Evolutionary conservation across 495 filamentous ascomycete species (phyloP).

Genomic region (Penicillium macrosclerotiorum): DNA sequence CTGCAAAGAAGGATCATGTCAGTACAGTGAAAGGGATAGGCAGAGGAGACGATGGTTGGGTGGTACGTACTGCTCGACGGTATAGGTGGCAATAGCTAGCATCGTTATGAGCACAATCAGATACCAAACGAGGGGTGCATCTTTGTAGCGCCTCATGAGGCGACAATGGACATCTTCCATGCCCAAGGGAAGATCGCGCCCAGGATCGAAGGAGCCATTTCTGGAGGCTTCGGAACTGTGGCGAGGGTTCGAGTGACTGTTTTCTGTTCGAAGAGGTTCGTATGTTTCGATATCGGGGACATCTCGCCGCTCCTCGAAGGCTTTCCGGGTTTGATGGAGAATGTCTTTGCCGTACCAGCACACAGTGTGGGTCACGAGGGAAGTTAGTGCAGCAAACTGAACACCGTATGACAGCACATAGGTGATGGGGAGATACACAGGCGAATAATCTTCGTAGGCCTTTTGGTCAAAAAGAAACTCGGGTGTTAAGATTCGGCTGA

Average conservation of each 20-base stretch:
- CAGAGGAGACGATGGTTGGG: conserved; percentile 41
- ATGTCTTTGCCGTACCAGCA: conserved; percentile 32
- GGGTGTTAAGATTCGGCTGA: conserved; percentile 68
- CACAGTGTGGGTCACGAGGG: conserved; percentile 35
- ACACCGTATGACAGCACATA: conserved; percentile 79
- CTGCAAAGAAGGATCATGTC: conserved; percentile 5
- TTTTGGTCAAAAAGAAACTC: conserved; percentile 72
- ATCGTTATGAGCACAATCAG: conserved; percentile 38
- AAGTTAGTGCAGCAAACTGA: conserved; percentile 77
- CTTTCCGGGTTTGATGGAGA: conserved; percentile 26
- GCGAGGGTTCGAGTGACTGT: conserved; percentile 2
- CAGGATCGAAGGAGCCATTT: conserved; percentile 16
- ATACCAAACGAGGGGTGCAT: conserved; percentile 76
- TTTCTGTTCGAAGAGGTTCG: conserved; percentile 17
- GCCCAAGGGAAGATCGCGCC: conserved; percentile 17
- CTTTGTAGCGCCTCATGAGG: conserved; percentile 56
- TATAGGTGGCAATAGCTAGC: conserved; percentile 27
- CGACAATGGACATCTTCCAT: conserved; percentile 60
- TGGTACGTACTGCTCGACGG: conserved; percentile 44
- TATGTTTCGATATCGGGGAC: conserved; percentile 22
- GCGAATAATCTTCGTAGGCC: conserved; percentile 74
- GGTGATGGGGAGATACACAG: conserved; percentile 79
- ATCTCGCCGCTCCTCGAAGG: conserved; percentile 24
- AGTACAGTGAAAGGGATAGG: no score
- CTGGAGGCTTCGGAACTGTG: conserved; percentile 10